Conservation (phyloP, 139 green algal genomes). For the Helicosporidium sp. region DNA sequence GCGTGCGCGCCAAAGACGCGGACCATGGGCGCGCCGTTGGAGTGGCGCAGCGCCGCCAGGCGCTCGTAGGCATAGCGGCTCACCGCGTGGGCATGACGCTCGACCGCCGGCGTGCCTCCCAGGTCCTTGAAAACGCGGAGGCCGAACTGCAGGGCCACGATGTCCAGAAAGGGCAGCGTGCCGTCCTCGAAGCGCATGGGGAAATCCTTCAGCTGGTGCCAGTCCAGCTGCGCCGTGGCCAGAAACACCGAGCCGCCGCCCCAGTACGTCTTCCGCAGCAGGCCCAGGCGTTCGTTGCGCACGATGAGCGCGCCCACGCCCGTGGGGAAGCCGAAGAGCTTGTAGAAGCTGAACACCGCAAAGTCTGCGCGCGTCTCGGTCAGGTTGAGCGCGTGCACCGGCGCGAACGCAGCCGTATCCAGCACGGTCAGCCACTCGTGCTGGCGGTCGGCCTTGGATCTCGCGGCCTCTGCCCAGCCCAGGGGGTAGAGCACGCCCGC, state of each 20-base stretch:
- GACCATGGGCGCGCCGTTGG: conserved; percentile 41
- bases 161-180: conserved; percentile 52
- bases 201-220: conserved; percentile 22
- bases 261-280: conserved; percentile 31
- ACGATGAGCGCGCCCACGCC: conserved; percentile 20
- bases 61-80: conserved; percentile 7
- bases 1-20: conserved; percentile 45
- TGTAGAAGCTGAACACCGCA: conserved; percentile 43
- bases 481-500: conserved; percentile 46
- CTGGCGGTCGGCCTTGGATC: conserved; percentile 17
- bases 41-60: conserved; percentile 30
- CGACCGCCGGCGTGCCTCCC: conserved; percentile 25
- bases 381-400: conserved; percentile 47
- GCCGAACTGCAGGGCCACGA: conserved; percentile 41
- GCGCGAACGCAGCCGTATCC: conserved; percentile 47
- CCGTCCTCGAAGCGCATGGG: conserved; percentile 46
- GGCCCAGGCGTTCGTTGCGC: conserved; percentile 3
- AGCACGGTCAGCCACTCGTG: conserved; percentile 34
- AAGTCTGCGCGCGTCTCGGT: conserved; percentile 33
- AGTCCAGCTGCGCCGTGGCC: conserved; percentile 39
- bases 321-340: conserved; percentile 56
- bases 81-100: conserved; percentile 20
- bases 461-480: conserved; percentile 30
- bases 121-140: conserved; percentile 33
- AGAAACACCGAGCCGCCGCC: conserved; percentile 46